Evolutionary conservation across 208 protist species (phyloP).

Genomic region (Leishmania gerbilli): DNA sequence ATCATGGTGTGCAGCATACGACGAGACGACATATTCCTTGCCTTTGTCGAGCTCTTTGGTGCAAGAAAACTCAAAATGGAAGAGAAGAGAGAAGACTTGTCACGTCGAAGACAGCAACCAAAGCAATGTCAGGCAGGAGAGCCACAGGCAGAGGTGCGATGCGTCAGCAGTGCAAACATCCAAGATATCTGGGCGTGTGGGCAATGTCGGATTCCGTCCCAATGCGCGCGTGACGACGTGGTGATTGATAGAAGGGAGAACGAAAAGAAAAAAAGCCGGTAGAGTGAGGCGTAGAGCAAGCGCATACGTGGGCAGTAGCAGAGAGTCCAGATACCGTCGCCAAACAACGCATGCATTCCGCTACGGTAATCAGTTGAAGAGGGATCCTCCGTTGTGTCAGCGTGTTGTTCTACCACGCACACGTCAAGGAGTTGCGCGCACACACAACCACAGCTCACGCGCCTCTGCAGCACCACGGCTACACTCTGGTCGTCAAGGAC

Average conservation of each 20-base stretch:
- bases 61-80: not conserved
- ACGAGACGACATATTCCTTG: conserved; percentile 28
- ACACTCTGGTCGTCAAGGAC: too few species aligned
- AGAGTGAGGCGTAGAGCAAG: not conserved
- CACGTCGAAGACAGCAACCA: not conserved
- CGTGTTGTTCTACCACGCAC: too few species aligned
- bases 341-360: not conserved
- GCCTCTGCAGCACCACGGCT: too few species aligned
- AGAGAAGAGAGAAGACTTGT: not conserved
- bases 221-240: not conserved
- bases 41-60: not conserved
- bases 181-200: not conserved
- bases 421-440: not conserved
- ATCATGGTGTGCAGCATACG: conserved; percentile 89
- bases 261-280: too few species aligned
- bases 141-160: too few species aligned
- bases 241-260: not conserved
- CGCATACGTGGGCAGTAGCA: not conserved
- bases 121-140: not conserved
- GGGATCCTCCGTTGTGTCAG: too few species aligned
- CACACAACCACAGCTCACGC: too few species aligned
- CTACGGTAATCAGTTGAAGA: too few species aligned
- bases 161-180: too few species aligned
- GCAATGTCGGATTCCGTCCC: not conserved
- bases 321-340: not conserved